Base-by-base conservation (phyloP, 257 asterid genomes). In the Solanum verrucosum region DNA sequence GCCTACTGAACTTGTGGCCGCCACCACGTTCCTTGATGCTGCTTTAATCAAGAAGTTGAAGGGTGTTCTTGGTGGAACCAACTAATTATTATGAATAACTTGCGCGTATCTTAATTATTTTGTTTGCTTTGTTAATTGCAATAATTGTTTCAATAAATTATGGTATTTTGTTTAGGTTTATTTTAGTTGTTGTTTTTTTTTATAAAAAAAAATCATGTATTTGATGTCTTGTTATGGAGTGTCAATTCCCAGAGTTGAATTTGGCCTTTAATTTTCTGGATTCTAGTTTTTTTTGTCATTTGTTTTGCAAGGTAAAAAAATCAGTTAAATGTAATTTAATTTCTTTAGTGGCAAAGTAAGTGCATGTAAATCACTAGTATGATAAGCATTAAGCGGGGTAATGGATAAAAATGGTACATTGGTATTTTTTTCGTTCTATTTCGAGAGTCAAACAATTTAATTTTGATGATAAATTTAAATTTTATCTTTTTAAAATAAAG, bases 21-120 rank as follows among this genome's bases (percentile, higher is more conserved):
- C 93, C 59, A 87, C 94, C 0, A 94, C 98, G 0, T 95, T 95
- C 56, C 96, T 95, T 21, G 96, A 94, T 75, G 91, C 85, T 10
- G 93, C 92, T 20, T 86, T 68, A 27, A 89, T 95, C 27, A 93
- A 94, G 96, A 91, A 87, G 83, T 94, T 95, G 18, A 95, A 94
- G 93, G 87, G 87, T 60, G 93, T 92, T 79, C 93, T 95, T 79
- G 93, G 94, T 9, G 94, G 93, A 74, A 90, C 89, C 65, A 87
- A 67, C 71, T 82, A 82, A 82, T 81, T 16, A 23, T 46, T 46
- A 49, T 15, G 7, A 49, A 49, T 21, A 5, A 14, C 3, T 5
- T 46, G 7, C 5, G 44, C 44, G 44, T 40, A 9, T 3, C 5
- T 27, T 13, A 2, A 11, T 67, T 25, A 21, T 9, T 13, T 40